These are phyloP conservation scores for Pyrenophora graminea DNA, from an alignment of 2,329 filamentous ascomycete genomes.

Conservation along the genomic window DNA sequence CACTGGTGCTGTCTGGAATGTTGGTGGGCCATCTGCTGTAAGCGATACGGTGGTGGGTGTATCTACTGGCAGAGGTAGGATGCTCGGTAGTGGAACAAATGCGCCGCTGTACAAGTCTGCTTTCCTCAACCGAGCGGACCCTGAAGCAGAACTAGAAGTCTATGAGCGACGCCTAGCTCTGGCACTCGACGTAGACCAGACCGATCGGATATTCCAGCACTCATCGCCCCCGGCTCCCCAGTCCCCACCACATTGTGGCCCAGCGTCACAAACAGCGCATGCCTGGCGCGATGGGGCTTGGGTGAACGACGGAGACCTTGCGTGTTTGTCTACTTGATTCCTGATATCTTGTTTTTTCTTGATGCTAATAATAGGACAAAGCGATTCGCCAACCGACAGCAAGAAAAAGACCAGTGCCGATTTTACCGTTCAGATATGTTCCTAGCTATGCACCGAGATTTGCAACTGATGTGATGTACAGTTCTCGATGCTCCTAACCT, in stretches of 20 bases:
- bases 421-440: slow-evolving; percentile 75
- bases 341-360: not conserved
- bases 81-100: slow-evolving; percentile 72
- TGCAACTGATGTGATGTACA: slow-evolving; percentile 53
- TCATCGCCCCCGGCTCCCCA: slow-evolving; percentile 14
- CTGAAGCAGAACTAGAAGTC: slow-evolving; percentile 66
- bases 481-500: slow-evolving; percentile 86
- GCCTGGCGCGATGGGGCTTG: slow-evolving; percentile 51
- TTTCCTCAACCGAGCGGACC: slow-evolving; percentile 57
- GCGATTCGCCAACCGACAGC: slow-evolving; percentile 32
- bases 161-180: slow-evolving; percentile 77
- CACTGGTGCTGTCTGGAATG: slow-evolving; percentile 73
- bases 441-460: not conserved
- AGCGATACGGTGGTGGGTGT: slow-evolving; percentile 55
- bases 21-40: slow-evolving; percentile 70
- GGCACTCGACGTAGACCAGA: slow-evolving; percentile 78
- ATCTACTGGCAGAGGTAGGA: slow-evolving; percentile 65
- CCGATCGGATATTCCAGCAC: slow-evolving; percentile 64
- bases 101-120: slow-evolving; percentile 66
- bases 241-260: slow-evolving; percentile 8
- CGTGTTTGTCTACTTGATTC: slow-evolving; percentile 36
- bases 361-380: slow-evolving; percentile 19
- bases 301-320: slow-evolving; percentile 38
- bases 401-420: slow-evolving; percentile 59
- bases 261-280: slow-evolving; percentile 19